These are phyloP conservation scores for Cenchrus purpureus DNA, from an alignment of 176 grass and related monocot genomes.

Conservation along the genomic window DNA sequence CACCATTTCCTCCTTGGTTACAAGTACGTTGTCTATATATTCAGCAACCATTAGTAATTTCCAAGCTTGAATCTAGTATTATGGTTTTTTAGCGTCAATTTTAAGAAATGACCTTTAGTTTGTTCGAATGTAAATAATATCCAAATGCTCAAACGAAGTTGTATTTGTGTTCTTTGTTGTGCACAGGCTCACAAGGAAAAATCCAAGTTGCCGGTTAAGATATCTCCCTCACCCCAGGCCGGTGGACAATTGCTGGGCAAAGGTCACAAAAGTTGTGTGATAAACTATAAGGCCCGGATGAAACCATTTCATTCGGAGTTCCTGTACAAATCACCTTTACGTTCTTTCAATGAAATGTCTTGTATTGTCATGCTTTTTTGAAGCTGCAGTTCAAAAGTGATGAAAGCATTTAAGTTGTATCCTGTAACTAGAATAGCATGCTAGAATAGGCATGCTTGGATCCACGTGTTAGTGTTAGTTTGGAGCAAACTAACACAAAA, in stretches of 20 bases:
- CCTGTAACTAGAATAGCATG: too few species aligned
- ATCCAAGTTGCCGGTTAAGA: conserved; percentile 52
- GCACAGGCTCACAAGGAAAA: conserved; percentile 60
- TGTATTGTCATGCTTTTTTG: background rate
- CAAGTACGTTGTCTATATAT: conserved; percentile 45
- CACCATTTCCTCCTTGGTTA: conserved; percentile 88
- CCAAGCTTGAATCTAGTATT: background rate
- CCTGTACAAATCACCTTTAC: background rate
- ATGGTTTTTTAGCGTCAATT: background rate
- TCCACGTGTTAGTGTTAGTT: too few species aligned
- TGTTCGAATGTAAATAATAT: background rate
- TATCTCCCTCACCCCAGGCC: conserved; percentile 81
- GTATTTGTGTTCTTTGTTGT: background rate
- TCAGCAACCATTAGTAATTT: background rate
- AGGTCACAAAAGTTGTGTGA: conserved; percentile 50
- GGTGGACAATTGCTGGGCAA: conserved; percentile 78
- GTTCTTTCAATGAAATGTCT: background rate
- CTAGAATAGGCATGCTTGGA: too few species aligned
- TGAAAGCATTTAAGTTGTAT: too few species aligned
- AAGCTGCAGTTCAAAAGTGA: background rate
- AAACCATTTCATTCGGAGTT: background rate
- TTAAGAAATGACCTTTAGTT: background rate
- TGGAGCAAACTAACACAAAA: too few species aligned
- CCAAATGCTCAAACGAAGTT: background rate
- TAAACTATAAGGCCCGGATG: background rate